Evolutionary conservation across 345 rosid genomes (phyloP), one percentile per base, ranked within the genome.

Genomic region (Arabidopsis suecica): DNA sequence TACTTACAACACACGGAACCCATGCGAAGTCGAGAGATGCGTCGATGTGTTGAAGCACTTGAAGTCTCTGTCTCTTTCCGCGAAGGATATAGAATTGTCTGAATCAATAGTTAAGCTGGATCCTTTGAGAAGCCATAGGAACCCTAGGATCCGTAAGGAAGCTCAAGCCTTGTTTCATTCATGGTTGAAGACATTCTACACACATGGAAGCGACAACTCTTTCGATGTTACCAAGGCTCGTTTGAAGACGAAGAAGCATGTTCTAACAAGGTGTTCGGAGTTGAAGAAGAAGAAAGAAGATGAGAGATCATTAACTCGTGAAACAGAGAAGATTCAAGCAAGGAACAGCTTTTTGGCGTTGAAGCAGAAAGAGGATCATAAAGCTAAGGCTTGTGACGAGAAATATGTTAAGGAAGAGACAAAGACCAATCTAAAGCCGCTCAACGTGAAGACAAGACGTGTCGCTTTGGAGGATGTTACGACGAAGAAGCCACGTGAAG

Each of bases 101-200:
- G 30, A 37, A 3, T 66, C 72, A 0, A 16, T 74, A 1, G 5
- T 13, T 50, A 57, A 47, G 4, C 41, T 74, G 1, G 72, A 57
- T 42, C 18, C 34, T 58, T 28, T 74, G 51, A 74, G 63, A 66
- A 36, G 23, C 0, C 78, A 74, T 37, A 30, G 72, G 7, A 57
- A 28, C 72, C 67, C 72, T 48, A 48, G 13, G 14, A 74, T 74
- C 23, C 66, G 78, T 2, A 4, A 37, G 13, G 72, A 25, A 47
- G 25, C 72, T 12, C 66, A 65, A 30, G 36, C 34, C 20, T 57
- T 74, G 67, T 48, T 74, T 66, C 4, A 30, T 49, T 74, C 72
- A 10, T 74, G 65, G 78, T 28, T 18, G 16, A 74, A 3, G 5
- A 57, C 34, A 1, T 57, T 74, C 23, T 47, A 65, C 51, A 11